Percentiles rank a stretch among this genome's conserved stretches.
Conservation (phyloP, 352 stramenopile species). For the Globisporangium cylindrosporum region DNA sequence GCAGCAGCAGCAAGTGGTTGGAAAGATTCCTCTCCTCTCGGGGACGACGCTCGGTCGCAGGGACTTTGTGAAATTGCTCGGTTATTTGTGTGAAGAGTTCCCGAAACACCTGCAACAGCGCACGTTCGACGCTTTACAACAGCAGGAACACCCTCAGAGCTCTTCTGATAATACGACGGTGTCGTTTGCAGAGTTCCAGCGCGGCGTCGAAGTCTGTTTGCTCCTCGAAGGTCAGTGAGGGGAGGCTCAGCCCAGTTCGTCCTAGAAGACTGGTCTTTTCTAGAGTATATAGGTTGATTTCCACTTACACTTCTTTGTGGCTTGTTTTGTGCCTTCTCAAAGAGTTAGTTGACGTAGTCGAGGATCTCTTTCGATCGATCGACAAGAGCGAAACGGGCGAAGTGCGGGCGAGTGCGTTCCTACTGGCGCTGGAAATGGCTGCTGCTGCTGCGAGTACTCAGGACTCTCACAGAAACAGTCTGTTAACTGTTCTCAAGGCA, state of each 20-base stretch:
- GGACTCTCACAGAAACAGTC: not conserved
- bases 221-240: constrained; percentile 14
- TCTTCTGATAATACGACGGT: not conserved
- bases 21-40: not conserved
- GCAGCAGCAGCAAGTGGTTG: not conserved
- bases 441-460: not conserved
- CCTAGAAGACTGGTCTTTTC: not conserved
- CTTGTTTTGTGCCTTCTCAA: not conserved
- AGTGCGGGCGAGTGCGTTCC: constrained; percentile 9
- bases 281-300: not conserved
- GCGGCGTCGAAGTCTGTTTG: constrained; percentile 14
- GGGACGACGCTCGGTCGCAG: constrained; percentile 3
- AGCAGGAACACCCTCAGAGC: not conserved
- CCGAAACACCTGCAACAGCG: constrained; percentile 9
- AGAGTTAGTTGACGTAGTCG: constrained; percentile 14
- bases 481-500: constrained; percentile 5
- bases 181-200: constrained; percentile 13
- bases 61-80: constrained; percentile 12
- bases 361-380: constrained; percentile 15
- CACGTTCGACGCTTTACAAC: constrained; percentile 1
- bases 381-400: constrained; percentile 14
- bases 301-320: not conserved
- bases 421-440: constrained; percentile 12
- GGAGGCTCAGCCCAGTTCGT: not conserved
- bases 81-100: constrained; percentile 14